Conservation (phyloP, 148 eudicot genomes). For the Hydrangea macrophylla region DNA sequence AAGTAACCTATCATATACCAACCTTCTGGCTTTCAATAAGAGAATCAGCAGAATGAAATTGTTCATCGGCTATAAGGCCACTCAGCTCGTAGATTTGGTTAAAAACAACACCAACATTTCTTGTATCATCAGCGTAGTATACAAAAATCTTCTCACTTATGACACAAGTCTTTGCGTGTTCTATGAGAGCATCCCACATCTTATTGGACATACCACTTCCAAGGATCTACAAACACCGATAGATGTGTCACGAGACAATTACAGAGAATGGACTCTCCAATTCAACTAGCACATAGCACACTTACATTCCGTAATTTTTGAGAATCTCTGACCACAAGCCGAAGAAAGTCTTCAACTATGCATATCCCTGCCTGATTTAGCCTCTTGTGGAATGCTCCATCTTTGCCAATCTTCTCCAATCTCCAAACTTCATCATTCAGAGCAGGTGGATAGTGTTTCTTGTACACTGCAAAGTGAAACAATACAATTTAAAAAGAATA, state of each 20-base stretch:
- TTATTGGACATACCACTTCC: slow-evolving; percentile 99
- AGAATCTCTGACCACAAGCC: slow-evolving; percentile 81
- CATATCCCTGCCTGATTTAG: slow-evolving; percentile 50
- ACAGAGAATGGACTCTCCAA: neutral
- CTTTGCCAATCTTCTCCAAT: slow-evolving; percentile 98
- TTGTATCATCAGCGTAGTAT: slow-evolving; percentile 70
- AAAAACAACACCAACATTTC: slow-evolving; percentile 74
- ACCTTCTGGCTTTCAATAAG: slow-evolving; percentile 94
- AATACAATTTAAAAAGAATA: slow-evolving; percentile 10
- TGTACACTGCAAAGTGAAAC: slow-evolving; percentile 55
- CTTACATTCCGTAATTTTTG: slow-evolving; percentile 76
- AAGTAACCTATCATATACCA: slow-evolving; percentile 18
- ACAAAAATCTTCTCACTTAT: slow-evolving; percentile 84
- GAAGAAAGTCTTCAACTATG: slow-evolving; percentile 84
- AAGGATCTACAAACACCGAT: slow-evolving; percentile 51
- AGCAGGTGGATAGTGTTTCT: slow-evolving; percentile 98
- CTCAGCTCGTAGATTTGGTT: slow-evolving; percentile 85
- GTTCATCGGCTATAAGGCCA: slow-evolving; percentile 82
- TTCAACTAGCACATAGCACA: slow-evolving; percentile 7
- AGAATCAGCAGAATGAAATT: slow-evolving; percentile 59
- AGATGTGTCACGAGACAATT: slow-evolving; percentile 4
- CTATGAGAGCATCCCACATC: slow-evolving; percentile 98
- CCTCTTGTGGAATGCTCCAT: slow-evolving; percentile 97
- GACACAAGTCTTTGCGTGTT: slow-evolving; percentile 89
- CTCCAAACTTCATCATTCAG: slow-evolving; percentile 95